phyloP scores from a whole-genome alignment of 768 basidiomycete genomes.

The Termitomyces sp. region DNA sequence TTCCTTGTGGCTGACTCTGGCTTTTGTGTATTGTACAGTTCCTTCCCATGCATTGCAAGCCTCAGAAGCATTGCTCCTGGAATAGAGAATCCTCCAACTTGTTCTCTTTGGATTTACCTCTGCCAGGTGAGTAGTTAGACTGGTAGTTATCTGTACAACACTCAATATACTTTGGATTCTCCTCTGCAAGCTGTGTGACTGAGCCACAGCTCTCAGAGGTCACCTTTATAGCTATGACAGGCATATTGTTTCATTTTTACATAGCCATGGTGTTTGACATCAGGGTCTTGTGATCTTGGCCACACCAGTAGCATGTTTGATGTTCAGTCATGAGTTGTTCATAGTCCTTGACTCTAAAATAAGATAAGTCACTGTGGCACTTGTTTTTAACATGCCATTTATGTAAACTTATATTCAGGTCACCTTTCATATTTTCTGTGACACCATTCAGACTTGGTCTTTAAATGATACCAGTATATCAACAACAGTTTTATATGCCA shows the following conservation, averaged over 20 bases:
- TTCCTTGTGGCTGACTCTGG: too few relatives aligned
- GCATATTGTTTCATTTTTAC: background rate
- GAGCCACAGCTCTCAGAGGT: too few relatives aligned
- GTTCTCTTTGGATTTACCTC: too few relatives aligned
- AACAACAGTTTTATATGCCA: background rate
- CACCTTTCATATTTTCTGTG: background rate
- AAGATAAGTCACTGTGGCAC: background rate
- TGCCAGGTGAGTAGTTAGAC: too few relatives aligned
- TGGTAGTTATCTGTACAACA: too few relatives aligned
- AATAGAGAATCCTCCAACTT: too few relatives aligned
- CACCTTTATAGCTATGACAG: too few relatives aligned
- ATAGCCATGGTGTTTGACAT: background rate
- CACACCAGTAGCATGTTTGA: background rate
- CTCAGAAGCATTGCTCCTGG: too few relatives aligned
- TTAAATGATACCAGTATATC: background rate
- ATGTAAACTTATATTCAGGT: background rate
- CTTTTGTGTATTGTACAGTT: too few relatives aligned
- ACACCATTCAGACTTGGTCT: background rate
- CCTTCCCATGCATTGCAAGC: too few relatives aligned
- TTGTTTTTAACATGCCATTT: background rate
- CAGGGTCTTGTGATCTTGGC: background rate
- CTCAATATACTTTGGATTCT: too few relatives aligned
- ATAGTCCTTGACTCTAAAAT: background rate
- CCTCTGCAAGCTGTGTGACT: too few relatives aligned
- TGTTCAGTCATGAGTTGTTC: background rate